A percentile compares a stretch with the other conserved stretches of the same genome.
Evolutionary conservation across 2,329 filamentous ascomycete species (phyloP).

Genomic region (Lomentospora prolificans): DNA sequence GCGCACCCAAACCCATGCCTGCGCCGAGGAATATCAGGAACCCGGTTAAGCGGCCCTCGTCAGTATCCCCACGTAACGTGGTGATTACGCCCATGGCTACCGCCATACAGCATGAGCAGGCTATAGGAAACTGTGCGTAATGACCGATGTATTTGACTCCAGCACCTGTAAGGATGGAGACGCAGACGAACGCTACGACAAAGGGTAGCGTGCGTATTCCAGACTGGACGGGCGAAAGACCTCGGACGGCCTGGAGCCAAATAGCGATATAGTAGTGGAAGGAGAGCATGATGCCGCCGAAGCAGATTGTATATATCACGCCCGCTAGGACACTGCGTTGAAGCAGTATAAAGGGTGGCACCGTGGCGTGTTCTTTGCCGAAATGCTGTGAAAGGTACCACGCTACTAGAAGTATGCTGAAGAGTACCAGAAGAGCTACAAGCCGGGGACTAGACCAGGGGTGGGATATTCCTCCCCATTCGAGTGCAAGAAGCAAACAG

Average conservation of each 20-base stretch:
- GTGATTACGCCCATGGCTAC: neutral
- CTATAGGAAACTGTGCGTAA: neutral
- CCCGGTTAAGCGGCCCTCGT: neutral
- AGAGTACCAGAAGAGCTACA: conserved; percentile 31
- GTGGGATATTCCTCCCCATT: conserved; percentile 33
- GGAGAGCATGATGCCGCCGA: conserved; percentile 17
- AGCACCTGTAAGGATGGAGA: conserved; percentile 17
- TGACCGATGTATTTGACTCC: neutral
- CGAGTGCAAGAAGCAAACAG: conserved; percentile 37
- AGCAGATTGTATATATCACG: conserved; percentile 21
- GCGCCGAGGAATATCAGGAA: neutral
- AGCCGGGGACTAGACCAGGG: conserved; percentile 31
- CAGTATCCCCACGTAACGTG: neutral
- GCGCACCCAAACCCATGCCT: neutral
- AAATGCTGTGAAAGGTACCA: conserved; percentile 29
- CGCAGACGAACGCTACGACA: conserved; percentile 17
- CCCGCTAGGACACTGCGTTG: conserved; percentile 30
- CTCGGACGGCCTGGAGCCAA: conserved; percentile 40
- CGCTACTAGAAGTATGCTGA: conserved; percentile 25
- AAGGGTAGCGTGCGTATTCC: conserved; percentile 20
- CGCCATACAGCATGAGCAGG: neutral
- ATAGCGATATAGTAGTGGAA: conserved; percentile 35
- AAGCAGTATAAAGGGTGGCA: conserved; percentile 29
- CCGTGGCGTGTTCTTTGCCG: conserved; percentile 25
- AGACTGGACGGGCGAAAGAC: conserved; percentile 17